Conservation (phyloP, 2,329 filamentous ascomycete genomes). For the Paraphoma sp. region DNA sequence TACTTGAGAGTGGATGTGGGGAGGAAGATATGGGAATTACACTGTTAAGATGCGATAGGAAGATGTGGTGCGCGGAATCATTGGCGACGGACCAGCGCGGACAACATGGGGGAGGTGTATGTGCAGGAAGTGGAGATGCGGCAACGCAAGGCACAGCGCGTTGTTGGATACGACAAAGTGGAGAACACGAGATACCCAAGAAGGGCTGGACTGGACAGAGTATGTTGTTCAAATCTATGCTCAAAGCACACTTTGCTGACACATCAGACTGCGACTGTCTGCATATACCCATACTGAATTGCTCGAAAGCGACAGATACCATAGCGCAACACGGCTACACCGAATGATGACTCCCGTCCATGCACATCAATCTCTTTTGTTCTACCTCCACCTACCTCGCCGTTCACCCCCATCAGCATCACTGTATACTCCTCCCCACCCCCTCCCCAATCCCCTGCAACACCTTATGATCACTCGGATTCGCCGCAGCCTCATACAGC, state of each 20-base stretch:
- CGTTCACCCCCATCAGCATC: conserved; percentile 7
- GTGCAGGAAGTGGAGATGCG: no score
- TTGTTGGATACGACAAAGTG: conserved; percentile 5
- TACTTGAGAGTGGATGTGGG: conserved; percentile 20
- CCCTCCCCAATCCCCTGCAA: conserved; percentile 47
- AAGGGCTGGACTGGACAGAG: conserved; percentile 17
- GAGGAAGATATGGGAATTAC: background rate
- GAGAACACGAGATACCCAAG: conserved; percentile 21
- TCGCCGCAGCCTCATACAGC: conserved; percentile 91
- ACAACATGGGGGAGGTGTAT: background rate
- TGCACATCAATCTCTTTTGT: background rate
- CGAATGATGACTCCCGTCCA: background rate
- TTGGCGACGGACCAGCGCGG: background rate
- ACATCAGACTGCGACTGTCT: conserved; percentile 13
- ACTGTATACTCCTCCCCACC: conserved; percentile 45
- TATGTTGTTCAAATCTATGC: conserved; percentile 18
- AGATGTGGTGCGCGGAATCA: no score
- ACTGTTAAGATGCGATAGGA: no score
- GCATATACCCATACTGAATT: conserved; percentile 5
- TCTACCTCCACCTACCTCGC: background rate
- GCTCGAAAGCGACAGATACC: conserved; percentile 1
- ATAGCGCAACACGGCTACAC: background rate
- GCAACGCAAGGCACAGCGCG: no score
- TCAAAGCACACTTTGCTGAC: conserved; percentile 15
- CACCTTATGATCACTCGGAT: conserved; percentile 81